Evolutionary conservation across 768 basidiomycete genomes (phyloP).

Genomic region (Krasilnikovozyma curviuscula): DNA sequence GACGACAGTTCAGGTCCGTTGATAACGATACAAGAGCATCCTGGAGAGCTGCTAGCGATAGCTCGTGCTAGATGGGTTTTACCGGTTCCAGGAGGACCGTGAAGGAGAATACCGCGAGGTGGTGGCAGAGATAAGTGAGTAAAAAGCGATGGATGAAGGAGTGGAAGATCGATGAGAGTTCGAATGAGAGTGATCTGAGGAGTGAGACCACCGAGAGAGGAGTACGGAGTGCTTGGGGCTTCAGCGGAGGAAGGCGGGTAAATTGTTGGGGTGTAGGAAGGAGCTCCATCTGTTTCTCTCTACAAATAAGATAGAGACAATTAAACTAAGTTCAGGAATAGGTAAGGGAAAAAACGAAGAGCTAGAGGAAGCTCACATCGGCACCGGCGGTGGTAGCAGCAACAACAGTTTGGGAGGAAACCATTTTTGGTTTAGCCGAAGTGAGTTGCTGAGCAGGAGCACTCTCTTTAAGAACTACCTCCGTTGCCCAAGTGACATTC

Average conservation of each 20-base stretch:
- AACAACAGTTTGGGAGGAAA: neutral
- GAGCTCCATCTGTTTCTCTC: constrained; percentile 9
- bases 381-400: neutral
- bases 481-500: neutral
- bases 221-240: constrained; percentile 36
- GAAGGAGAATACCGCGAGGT: constrained; percentile 81
- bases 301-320: neutral
- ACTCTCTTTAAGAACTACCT: neutral
- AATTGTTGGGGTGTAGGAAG: constrained; percentile 19
- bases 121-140: constrained; percentile 73
- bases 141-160: constrained; percentile 64
- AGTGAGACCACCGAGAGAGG: constrained; percentile 66
- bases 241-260: constrained; percentile 7
- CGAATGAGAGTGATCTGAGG: constrained; percentile 72
- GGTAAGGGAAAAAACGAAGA: neutral
- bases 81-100: constrained; percentile 93
- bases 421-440: neutral
- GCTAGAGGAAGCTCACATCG: neutral
- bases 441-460: neutral
- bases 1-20: constrained; percentile 90
- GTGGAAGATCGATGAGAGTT: constrained; percentile 66
- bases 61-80: constrained; percentile 93
- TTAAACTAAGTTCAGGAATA: neutral
- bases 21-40: constrained; percentile 72
- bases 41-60: constrained; percentile 61